A percentile compares a stretch with the other conserved stretches of the same genome.
Conservation (phyloP, 148 eudicot genomes). For the Spergularia bocconei region DNA sequence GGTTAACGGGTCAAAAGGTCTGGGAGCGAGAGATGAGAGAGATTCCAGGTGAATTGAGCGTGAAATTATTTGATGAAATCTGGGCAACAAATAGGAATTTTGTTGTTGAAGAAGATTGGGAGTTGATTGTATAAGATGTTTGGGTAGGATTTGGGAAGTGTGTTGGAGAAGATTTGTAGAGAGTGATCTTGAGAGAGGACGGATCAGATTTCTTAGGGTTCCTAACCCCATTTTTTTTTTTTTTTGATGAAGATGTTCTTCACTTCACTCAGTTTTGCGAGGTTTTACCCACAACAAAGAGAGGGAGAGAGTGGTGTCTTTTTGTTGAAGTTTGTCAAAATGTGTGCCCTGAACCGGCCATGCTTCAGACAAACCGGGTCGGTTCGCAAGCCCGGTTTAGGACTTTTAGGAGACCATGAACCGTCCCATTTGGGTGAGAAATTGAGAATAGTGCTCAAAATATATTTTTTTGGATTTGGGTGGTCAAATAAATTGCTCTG, state of each 20-base stretch:
- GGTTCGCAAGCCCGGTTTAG: too few species aligned
- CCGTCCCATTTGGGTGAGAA: too few species aligned
- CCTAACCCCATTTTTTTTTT: conserved; percentile 63
- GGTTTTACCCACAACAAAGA: too few species aligned
- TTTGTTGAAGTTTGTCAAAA: too few species aligned
- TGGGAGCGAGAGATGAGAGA: conserved; percentile 44
- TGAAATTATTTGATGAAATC: conserved; percentile 15
- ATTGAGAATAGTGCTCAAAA: too few species aligned
- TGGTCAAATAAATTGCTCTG: too few species aligned
- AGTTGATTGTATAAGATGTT: conserved; percentile 16
- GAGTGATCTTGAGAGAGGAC: conserved; percentile 55
- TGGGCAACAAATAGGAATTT: not conserved
- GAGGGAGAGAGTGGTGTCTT: too few species aligned
- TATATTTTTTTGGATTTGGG: too few species aligned
- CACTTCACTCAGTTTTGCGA: not conserved
- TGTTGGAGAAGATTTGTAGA: conserved; percentile 18
- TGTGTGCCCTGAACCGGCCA: too few species aligned
- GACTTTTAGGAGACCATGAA: too few species aligned
- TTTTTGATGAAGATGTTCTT: not conserved
- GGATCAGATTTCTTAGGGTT: conserved; percentile 60
- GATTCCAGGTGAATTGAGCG: conserved; percentile 42
- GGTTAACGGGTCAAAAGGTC: conserved; percentile 59
- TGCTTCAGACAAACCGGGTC: too few species aligned
- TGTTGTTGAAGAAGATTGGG: conserved; percentile 13
- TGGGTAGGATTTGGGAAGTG: conserved; percentile 19